Evolutionary conservation across 306 rosid genomes (phyloP).

Genomic region (Vigna angularis): DNA sequence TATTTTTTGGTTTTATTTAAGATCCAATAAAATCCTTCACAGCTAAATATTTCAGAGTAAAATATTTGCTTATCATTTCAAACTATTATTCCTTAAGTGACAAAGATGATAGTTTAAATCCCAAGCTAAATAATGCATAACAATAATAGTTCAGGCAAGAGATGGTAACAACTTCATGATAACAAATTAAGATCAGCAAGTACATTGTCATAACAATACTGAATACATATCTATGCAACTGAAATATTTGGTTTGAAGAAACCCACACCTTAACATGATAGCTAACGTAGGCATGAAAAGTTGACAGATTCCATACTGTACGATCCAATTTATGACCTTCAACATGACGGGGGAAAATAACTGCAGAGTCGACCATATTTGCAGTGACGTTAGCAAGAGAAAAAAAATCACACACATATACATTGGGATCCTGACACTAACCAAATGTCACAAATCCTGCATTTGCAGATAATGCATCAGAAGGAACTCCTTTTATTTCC

Average conservation of each 20-base stretch:
- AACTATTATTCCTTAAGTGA: neutral
- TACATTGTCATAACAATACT: conserved; percentile 22
- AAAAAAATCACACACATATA: conserved; percentile 3
- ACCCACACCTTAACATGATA: conserved; percentile 92
- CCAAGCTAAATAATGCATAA: conserved; percentile 12
- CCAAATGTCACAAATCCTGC: conserved; percentile 98
- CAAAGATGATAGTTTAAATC: conserved; percentile 7
- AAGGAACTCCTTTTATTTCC: conserved; percentile 75
- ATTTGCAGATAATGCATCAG: conserved; percentile 80
- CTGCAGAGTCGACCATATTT: conserved; percentile 63
- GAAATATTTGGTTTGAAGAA: conserved; percentile 36
- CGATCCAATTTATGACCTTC: conserved; percentile 93
- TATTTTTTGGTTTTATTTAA: neutral
- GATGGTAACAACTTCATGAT: conserved; percentile 30
- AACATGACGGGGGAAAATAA: conserved; percentile 88
- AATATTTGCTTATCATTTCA: neutral
- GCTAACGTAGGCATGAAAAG: conserved; percentile 95
- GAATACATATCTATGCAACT: conserved; percentile 28
- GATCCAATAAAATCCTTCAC: neutral
- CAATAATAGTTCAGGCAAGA: conserved; percentile 2
- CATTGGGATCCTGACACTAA: conserved; percentile 48
- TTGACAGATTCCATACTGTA: conserved; percentile 88
- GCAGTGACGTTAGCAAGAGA: conserved; percentile 31
- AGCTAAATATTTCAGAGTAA: conserved; percentile 11
- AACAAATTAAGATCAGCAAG: conserved; percentile 14